These are phyloP conservation scores for Dioscorea alata DNA, from an alignment of 106 monocot genomes.

Conservation along the genomic window DNA sequence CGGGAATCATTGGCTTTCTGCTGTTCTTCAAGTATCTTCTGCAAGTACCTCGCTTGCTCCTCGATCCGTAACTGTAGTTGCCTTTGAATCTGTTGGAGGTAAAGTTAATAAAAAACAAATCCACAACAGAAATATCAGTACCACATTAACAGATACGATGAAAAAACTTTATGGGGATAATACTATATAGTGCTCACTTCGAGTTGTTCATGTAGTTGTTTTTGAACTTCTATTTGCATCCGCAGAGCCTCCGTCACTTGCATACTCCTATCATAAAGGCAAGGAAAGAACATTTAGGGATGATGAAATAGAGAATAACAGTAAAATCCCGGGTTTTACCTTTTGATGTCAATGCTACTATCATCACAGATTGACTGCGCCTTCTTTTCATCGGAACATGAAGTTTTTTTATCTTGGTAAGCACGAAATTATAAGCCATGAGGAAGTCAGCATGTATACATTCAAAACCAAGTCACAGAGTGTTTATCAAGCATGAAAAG, in stretches of 20 bases:
- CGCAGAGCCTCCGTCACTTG: constrained; percentile 71
- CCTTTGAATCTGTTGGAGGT: constrained; percentile 62
- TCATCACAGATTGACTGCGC: constrained; percentile 15
- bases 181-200: constrained; percentile 43
- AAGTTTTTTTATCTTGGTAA: constrained; percentile 47
- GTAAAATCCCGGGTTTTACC: constrained; percentile 15
- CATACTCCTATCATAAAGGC: constrained; percentile 31
- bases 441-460: background rate
- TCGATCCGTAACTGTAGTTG: constrained; percentile 77
- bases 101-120: background rate
- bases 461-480: background rate
- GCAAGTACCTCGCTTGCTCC: constrained; percentile 82
- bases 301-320: background rate
- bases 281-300: background rate
- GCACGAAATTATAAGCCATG: background rate
- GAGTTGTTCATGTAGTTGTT: constrained; percentile 93
- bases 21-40: constrained; percentile 77
- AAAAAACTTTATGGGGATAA: too few species aligned
- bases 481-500: background rate
- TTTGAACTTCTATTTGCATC: constrained; percentile 94
- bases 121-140: background rate
- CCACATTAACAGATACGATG: background rate
- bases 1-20: constrained; percentile 43
- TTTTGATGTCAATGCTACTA: constrained; percentile 20
- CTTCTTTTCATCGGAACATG: constrained; percentile 50